A percentile compares a stretch with the other conserved stretches of the same genome.
Conservation (phyloP, 2,329 filamentous ascomycete species). For the Fusarium devonianum region DNA sequence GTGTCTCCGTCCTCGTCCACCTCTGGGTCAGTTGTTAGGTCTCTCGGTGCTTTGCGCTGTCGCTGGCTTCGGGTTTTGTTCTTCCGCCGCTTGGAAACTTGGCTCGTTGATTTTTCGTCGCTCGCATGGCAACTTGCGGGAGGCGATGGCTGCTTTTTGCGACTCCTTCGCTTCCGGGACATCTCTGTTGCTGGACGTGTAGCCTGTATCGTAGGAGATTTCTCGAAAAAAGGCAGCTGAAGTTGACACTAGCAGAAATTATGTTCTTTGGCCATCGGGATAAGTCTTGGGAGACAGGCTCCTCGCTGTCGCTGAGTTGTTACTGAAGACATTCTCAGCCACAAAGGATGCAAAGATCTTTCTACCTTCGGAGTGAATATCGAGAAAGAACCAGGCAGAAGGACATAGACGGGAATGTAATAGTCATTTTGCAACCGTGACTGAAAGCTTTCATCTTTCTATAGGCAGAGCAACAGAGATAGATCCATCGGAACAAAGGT, state of each 20-base stretch:
- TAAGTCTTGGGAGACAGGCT: not conserved
- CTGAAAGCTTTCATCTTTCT: no score
- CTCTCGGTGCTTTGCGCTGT: not conserved
- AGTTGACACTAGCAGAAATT: not conserved
- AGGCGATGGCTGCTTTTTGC: not conserved
- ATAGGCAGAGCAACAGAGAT: no score
- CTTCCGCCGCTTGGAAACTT: not conserved
- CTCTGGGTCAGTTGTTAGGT: no score
- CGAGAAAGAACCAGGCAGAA: no score
- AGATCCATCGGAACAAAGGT: no score
- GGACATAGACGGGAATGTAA: no score
- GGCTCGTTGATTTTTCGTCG: not conserved
- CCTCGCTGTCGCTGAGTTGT: not conserved
- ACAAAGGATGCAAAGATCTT: not conserved
- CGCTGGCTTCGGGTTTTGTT: not conserved
- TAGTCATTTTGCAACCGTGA: no score
- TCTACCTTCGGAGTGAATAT: not conserved
- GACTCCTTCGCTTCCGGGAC: not conserved
- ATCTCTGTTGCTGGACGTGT: not conserved
- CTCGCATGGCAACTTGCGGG: not conserved
- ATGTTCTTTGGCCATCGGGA: not conserved
- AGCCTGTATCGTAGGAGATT: no score
- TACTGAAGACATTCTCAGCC: not conserved
- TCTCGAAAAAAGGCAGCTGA: no score
- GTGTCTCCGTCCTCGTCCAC: constrained; percentile 6